These are phyloP conservation scores for Hypoxylon crocopeplum DNA, from an alignment of 495 filamentous ascomycete genomes.

Conservation along the genomic window DNA sequence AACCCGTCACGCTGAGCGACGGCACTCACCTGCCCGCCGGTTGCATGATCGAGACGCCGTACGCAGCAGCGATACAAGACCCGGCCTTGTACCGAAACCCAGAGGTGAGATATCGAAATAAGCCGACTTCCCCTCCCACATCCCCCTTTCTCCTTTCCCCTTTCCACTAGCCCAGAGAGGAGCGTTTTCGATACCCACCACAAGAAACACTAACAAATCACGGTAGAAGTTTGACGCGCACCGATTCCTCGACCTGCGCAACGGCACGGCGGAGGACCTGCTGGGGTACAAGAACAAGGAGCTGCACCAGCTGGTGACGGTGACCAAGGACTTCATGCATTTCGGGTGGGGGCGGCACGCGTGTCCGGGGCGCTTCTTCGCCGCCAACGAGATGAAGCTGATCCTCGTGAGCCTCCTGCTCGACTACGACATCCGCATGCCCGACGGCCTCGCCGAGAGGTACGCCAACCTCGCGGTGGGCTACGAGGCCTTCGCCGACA, in stretches of 20 bases:
- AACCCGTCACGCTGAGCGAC: constrained; percentile 50
- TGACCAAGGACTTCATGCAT: constrained; percentile 46
- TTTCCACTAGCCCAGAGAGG: neutral
- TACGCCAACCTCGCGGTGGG: constrained; percentile 34
- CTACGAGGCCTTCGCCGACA: constrained; percentile 32
- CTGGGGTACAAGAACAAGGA: constrained; percentile 38
- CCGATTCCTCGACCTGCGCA: constrained; percentile 54
- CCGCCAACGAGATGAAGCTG: constrained; percentile 53
- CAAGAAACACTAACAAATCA: neutral
- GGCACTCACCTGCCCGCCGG: constrained; percentile 49
- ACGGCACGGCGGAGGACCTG: constrained; percentile 41
- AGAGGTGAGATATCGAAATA: constrained; percentile 22
- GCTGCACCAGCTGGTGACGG: constrained; percentile 52
- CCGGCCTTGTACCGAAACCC: constrained; percentile 28
- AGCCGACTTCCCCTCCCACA: no score
- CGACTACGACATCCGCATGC: constrained; percentile 48
- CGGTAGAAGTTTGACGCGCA: constrained; percentile 54
- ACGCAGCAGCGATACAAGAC: constrained; percentile 18
- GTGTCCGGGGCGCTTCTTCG: constrained; percentile 58
- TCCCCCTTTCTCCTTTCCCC: neutral
- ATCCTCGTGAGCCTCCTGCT: constrained; percentile 46
- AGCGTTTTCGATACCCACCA: no score
- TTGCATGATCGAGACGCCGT: constrained; percentile 41
- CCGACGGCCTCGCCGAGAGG: constrained; percentile 33
- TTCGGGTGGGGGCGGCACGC: constrained; percentile 57